Percentiles rank a stretch among this genome's conserved stretches.
Evolutionary conservation across 139 green algal species (phyloP).

Genomic region (Chlorokybus atmophyticus): DNA sequence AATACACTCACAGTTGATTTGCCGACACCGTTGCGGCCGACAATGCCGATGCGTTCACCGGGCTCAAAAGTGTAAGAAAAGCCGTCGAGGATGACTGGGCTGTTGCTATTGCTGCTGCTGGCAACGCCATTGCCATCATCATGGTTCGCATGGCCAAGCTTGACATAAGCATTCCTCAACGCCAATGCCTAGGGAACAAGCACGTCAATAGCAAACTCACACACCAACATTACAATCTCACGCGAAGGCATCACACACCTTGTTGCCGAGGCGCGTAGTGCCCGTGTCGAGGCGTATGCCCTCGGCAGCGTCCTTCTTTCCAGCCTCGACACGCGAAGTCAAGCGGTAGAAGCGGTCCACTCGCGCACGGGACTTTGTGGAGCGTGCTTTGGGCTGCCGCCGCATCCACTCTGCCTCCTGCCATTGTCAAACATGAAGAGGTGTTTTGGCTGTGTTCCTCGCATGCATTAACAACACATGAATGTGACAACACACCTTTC

Average conservation of each 20-base stretch:
- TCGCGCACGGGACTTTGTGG: conserved; percentile 34
- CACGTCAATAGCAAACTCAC: too few species aligned
- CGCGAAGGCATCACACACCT: conserved; percentile 14
- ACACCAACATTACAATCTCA: too few species aligned
- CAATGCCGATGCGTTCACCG: conserved; percentile 52
- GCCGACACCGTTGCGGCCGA: conserved; percentile 44
- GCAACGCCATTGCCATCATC: too few species aligned
- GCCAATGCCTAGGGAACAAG: too few species aligned
- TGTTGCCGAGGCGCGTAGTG: conserved; percentile 13
- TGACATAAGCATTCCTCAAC: too few species aligned
- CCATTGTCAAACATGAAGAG: too few species aligned
- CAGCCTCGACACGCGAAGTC: conserved; percentile 12
- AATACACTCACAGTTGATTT: conserved; percentile 18
- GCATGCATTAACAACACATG: too few species aligned
- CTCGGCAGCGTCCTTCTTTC: conserved; percentile 21
- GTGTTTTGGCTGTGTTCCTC: too few species aligned
- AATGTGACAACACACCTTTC: too few species aligned
- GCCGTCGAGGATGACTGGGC: conserved; percentile 37
- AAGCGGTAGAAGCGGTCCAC: conserved; percentile 48
- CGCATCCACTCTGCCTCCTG: conserved; percentile 68
- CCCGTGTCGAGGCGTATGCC: conserved; percentile 9
- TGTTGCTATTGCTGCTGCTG: too few species aligned
- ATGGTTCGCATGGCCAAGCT: too few species aligned
- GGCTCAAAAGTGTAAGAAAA: conserved; percentile 49
- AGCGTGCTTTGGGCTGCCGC: conserved; percentile 49